A percentile compares a stretch with the other conserved stretches of the same genome.
Conservation (phyloP, 1,284 basidiomycete genomes). For the Phlebopus sp. region DNA sequence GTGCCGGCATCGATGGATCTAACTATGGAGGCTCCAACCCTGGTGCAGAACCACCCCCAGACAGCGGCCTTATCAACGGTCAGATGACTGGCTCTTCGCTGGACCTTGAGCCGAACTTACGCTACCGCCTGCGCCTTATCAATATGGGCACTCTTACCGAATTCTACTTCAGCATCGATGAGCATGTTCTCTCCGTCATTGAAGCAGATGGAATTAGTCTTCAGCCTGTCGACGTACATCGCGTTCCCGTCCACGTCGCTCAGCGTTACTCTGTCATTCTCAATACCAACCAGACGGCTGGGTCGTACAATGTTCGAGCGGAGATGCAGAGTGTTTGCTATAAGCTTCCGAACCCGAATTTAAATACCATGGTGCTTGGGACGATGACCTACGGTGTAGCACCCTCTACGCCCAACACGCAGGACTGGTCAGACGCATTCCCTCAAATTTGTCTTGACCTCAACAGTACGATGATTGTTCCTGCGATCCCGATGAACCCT, state of each 20-base stretch:
- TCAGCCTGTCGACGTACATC: conserved; percentile 26
- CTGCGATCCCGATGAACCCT: conserved; percentile 23
- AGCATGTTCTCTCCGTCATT: conserved; percentile 27
- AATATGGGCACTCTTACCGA: conserved; percentile 33
- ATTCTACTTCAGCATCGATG: conserved; percentile 32
- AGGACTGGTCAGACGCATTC: conserved; percentile 27
- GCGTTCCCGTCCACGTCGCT: conserved; percentile 29
- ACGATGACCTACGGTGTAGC: conserved; percentile 27
- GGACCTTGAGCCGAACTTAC: conserved; percentile 25
- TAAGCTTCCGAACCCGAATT: conserved; percentile 28
- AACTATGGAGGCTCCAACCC: conserved; percentile 30
- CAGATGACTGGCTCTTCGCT: conserved; percentile 22
- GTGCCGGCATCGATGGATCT: conserved; percentile 24
- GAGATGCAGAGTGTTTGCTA: conserved; percentile 32
- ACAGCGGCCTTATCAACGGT: conserved; percentile 33
- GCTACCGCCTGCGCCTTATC: conserved; percentile 31
- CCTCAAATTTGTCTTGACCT: conserved; percentile 26
- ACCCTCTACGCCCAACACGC: conserved; percentile 22
- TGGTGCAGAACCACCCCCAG: conserved; percentile 33
- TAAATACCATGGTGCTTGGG: conserved; percentile 30
- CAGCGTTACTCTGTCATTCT: conserved; percentile 33
- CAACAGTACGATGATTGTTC: conserved; percentile 30
- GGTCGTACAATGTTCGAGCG: conserved; percentile 32
- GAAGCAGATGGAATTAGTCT: conserved; percentile 32
- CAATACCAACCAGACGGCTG: conserved; percentile 30